Evolutionary conservation across 75 land plant genomes (phyloP), one percentile per base, ranked within the genome.

Genomic region (Pinus albicaulis): DNA sequence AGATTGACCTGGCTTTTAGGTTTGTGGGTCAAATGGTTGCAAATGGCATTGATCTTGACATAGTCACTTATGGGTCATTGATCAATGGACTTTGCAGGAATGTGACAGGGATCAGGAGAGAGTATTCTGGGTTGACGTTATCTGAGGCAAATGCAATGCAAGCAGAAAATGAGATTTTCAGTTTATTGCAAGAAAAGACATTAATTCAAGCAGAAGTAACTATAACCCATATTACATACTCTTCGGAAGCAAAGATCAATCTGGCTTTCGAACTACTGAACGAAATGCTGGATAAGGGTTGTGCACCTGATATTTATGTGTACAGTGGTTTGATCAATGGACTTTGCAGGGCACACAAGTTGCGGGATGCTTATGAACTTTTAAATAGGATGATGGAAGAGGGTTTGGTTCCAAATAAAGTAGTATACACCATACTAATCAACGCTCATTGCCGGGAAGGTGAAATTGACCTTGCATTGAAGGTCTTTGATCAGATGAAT

Each of bases 61-160:
- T 15, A 22, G 89, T 81, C 31, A 77, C 80, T 79, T 75, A 55
- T 22, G 89, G 83, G 85, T 86, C 85, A 34, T 58, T 92, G 13
- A 78, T 91, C 48, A 72, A 82, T 63, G 63, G 57, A 22, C 80
- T 87, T 73, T 80, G 79, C 36, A 86, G 85, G 79, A 78, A 75
- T 12, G 85, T 95, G 57, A 83, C 88, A 77, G 95, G 89, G 24
- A 84, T 87, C n/a, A 93, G 96, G 59, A 91, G 76, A 76, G 86
- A 79, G 74, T 86, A 90, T 16, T 61, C 75, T 3, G 87, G 82
- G 62, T 58, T 83, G 74, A 81, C 82, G 61, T 93, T 96, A 34
- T 79, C 86, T n/a, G 76, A 83, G 59, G 66, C 83, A 22, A 44
- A 26, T 23, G 85, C 55, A 74, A 71, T 92, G 86, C 38, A 86